phyloP scores from a whole-genome alignment of 108 stramenopile species.

The Stephanodiscus minutulus region DNA sequence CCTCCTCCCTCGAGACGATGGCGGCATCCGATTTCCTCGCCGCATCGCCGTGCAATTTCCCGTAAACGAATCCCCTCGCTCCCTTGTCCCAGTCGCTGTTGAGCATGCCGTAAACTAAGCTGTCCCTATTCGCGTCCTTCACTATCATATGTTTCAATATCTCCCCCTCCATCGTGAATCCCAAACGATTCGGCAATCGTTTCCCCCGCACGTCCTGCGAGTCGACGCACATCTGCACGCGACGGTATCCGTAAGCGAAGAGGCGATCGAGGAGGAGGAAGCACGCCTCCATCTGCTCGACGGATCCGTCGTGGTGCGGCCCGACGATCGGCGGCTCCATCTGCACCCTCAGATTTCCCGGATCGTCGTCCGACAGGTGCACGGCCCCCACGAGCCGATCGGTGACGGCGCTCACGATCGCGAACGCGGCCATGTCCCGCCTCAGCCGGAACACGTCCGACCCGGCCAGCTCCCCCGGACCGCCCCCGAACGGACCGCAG shows the following conservation, averaged over 20 bases:
- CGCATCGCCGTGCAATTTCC: constrained; percentile 72
- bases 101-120: constrained; percentile 79
- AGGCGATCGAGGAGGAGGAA: constrained; percentile 80
- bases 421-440: constrained; percentile 70
- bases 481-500: constrained; percentile 68
- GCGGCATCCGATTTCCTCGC: constrained; percentile 55
- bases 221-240: constrained; percentile 77
- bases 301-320: constrained; percentile 57
- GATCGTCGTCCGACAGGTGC: constrained; percentile 68
- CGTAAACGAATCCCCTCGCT: constrained; percentile 59
- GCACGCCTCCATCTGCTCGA: constrained; percentile 78
- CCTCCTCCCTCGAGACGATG: constrained; percentile 73
- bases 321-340: constrained; percentile 74
- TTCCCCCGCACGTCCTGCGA: constrained; percentile 57
- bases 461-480: constrained; percentile 39
- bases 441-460: constrained; percentile 70
- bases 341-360: constrained; percentile 70
- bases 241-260: constrained; percentile 83
- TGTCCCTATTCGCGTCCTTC: constrained; percentile 83
- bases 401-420: constrained; percentile 73
- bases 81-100: constrained; percentile 90
- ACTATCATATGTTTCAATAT: constrained; percentile 77
- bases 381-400: constrained; percentile 72
- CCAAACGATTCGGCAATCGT: constrained; percentile 66
- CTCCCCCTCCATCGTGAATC: constrained; percentile 74